phyloP scores from a whole-genome alignment of 176 grass and related monocot species.

The Musa beccarii region DNA sequence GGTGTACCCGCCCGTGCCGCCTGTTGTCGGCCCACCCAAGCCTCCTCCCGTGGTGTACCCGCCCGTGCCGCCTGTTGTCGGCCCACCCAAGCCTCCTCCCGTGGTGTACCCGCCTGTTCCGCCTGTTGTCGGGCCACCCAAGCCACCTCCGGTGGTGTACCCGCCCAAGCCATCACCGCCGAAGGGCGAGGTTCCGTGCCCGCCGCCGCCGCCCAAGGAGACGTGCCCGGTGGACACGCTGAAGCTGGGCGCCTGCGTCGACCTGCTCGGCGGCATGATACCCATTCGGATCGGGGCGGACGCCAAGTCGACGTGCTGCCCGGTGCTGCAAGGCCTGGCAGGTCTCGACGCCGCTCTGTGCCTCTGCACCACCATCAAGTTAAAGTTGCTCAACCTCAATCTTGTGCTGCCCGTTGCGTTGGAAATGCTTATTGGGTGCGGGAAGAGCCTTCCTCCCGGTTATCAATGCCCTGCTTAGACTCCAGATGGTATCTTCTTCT shows the following conservation, averaged over 20 bases:
- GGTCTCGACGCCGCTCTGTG: constrained; percentile 14
- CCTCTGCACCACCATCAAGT: constrained; percentile 15
- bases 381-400: constrained; percentile 2
- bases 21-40: not conserved
- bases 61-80: not conserved
- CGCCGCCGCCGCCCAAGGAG: not conserved
- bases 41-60: not conserved
- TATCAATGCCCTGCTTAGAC: constrained; percentile 4
- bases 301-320: not conserved
- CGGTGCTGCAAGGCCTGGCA: constrained; percentile 2
- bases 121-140: not conserved
- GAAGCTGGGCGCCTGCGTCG: constrained; percentile 12
- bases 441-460: constrained; percentile 1
- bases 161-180: not conserved
- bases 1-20: not conserved
- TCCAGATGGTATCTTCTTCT: too few relatives aligned
- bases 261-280: constrained; percentile 5
- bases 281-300: not conserved
- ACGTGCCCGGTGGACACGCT: constrained; percentile 4
- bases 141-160: not conserved
- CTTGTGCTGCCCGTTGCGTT: constrained; percentile 6
- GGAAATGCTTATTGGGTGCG: constrained; percentile 1
- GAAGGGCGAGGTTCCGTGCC: not conserved
- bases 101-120: not conserved
- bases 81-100: not conserved